A percentile compares a stretch with the other conserved stretches of the same genome.
phyloP scores from a whole-genome alignment of 768 basidiomycete genomes.

The Naganishia friedmannii region DNA sequence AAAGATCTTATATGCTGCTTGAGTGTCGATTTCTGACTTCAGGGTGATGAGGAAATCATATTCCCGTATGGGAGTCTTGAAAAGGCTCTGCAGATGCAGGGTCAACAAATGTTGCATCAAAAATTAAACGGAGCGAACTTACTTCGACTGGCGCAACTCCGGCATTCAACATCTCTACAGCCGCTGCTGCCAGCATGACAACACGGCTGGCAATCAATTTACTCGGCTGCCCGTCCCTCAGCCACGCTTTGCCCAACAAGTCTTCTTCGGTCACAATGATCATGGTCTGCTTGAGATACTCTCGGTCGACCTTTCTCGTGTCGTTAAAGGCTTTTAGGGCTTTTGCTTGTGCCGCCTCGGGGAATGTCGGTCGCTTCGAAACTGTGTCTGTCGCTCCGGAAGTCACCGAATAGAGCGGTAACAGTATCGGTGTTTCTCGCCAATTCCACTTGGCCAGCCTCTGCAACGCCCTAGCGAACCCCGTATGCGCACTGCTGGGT shows the following conservation, averaged over 20 bases:
- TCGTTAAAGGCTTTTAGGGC: conserved; percentile 51
- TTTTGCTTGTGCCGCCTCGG: conserved; percentile 26
- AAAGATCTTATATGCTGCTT: conserved; percentile 23
- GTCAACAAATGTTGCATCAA: background rate
- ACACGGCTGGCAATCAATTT: conserved; percentile 71
- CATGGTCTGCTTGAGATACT: conserved; percentile 62
- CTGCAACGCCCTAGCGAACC: conserved; percentile 66
- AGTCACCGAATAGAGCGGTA: conserved; percentile 64
- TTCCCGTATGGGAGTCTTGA: conserved; percentile 74
- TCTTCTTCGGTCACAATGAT: conserved; percentile 75
- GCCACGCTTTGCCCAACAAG: conserved; percentile 72
- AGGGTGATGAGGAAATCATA: conserved; percentile 83
- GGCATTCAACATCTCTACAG: conserved; percentile 61
- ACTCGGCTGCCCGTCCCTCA: conserved; percentile 61
- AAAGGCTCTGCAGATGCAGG: conserved; percentile 63
- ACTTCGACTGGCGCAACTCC: conserved; percentile 64
- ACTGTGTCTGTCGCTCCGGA: conserved; percentile 42
- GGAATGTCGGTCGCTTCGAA: conserved; percentile 20
- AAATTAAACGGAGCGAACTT: conserved; percentile 19
- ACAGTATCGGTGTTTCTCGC: conserved; percentile 63
- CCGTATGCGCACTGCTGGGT: conserved; percentile 66
- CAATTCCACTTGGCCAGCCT: conserved; percentile 73
- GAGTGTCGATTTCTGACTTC: conserved; percentile 53
- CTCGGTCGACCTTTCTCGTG: conserved; percentile 48
- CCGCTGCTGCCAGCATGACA: conserved; percentile 69